Evolutionary conservation across 352 stramenopile species (phyloP).

Genomic region (Plasmopara muralis): DNA sequence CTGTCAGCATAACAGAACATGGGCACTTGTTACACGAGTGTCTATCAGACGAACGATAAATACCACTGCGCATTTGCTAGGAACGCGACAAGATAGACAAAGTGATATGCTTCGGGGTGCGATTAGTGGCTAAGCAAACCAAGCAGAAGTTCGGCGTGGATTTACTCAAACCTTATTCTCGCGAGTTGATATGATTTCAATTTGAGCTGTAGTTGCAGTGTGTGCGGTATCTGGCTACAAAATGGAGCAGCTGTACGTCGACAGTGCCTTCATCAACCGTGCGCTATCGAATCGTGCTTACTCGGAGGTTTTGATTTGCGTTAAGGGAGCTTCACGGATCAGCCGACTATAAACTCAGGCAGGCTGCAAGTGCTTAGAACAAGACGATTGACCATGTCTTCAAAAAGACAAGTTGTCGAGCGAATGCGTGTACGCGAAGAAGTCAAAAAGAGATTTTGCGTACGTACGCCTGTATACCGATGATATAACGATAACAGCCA

Average conservation of each 20-base stretch:
- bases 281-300: neutral
- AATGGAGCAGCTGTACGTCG: constrained; percentile 4
- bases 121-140: neutral
- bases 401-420: neutral
- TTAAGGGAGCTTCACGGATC: neutral
- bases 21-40: neutral
- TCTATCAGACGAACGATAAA: neutral
- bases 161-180: neutral
- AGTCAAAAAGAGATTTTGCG: constrained; percentile 4
- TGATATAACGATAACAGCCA: constrained; percentile 8
- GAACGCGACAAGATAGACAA: neutral
- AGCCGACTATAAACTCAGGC: neutral
- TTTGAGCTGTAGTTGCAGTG: neutral
- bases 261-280: neutral
- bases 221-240: neutral
- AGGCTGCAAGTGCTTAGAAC: neutral
- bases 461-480: constrained; percentile 3
- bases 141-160: neutral
- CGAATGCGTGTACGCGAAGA: neutral
- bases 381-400: neutral
- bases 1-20: neutral
- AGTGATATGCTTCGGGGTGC: neutral
- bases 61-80: neutral
- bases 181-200: neutral
- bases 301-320: neutral